These are phyloP conservation scores for Gymnopilus dilepis DNA, from an alignment of 768 basidiomycete species.

Conservation along the genomic window DNA sequence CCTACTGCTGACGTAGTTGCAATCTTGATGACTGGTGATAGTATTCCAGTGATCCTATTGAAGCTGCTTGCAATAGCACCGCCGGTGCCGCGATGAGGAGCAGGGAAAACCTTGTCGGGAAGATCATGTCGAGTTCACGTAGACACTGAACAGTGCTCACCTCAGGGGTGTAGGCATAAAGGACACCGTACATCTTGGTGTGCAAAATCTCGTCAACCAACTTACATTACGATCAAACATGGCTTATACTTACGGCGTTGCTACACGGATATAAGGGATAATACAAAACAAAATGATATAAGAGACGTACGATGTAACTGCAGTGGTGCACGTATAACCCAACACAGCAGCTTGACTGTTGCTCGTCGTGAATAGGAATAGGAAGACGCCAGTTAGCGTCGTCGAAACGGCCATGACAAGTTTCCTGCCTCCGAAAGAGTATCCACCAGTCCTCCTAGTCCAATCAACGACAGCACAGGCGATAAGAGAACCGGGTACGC, in stretches of 20 bases:
- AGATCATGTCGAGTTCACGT: background rate
- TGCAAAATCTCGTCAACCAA: background rate
- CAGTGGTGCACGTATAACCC: conserved; percentile 3
- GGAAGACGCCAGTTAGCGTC: background rate
- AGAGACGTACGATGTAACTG: background rate
- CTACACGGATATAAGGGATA: background rate
- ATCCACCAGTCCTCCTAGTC: background rate
- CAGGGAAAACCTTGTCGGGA: background rate
- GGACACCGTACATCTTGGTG: conserved; percentile 10
- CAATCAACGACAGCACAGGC: conserved; percentile 6
- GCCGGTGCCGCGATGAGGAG: conserved; percentile 5
- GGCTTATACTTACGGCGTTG: background rate
- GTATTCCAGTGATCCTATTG: conserved; percentile 5
- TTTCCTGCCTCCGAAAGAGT: conserved; percentile 2
- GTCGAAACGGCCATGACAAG: conserved; percentile 5
- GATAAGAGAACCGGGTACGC: conserved; percentile 1
- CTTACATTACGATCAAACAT: background rate
- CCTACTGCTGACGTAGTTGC: background rate
- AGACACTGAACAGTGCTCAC: background rate
- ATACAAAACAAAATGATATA: background rate
- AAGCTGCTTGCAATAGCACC: conserved; percentile 3
- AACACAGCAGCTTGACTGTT: background rate
- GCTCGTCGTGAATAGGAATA: conserved; percentile 1
- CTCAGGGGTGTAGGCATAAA: conserved; percentile 3
- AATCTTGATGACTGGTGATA: conserved; percentile 5